These are phyloP conservation scores for Guadua angustifolia DNA, from an alignment of 176 grass and related monocot genomes.

Conservation along the genomic window DNA sequence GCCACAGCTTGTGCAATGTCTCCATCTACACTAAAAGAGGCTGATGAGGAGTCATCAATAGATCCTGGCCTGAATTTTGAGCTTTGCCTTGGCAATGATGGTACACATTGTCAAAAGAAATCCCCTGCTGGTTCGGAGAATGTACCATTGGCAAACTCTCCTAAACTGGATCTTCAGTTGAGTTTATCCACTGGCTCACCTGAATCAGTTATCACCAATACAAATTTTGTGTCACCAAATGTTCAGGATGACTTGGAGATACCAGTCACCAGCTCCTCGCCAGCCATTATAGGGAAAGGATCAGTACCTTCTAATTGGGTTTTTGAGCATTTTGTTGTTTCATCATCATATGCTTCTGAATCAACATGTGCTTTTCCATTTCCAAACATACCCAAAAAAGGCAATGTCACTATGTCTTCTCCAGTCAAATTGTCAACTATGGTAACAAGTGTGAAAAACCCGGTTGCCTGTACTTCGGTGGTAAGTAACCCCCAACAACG, in stretches of 20 bases:
- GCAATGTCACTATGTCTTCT: slow-evolving; percentile 40
- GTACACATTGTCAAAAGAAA: slow-evolving; percentile 46
- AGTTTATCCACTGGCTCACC: slow-evolving; percentile 67
- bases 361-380: slow-evolving; percentile 52
- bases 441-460: slow-evolving; percentile 54
- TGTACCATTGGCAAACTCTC: not conserved
- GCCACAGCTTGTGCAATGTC: slow-evolving; percentile 56
- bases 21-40: slow-evolving; percentile 64
- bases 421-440: slow-evolving; percentile 53
- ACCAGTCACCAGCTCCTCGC: slow-evolving; percentile 15
- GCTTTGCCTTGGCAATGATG: slow-evolving; percentile 54
- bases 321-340: slow-evolving; percentile 49
- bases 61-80: slow-evolving; percentile 68
- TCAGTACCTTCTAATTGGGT: slow-evolving; percentile 46
- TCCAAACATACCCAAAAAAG: slow-evolving; percentile 30
- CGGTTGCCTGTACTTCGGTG: slow-evolving; percentile 59
- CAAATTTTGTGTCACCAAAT: slow-evolving; percentile 40
- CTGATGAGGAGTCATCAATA: slow-evolving; percentile 66
- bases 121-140: slow-evolving; percentile 38
- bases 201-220: slow-evolving; percentile 59
- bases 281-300: slow-evolving; percentile 42
- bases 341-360: slow-evolving; percentile 50
- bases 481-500: slow-evolving; percentile 45
- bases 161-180: slow-evolving; percentile 67
- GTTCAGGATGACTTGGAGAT: slow-evolving; percentile 24